Percentiles rank a stretch among this genome's conserved stretches.
Evolutionary conservation across 768 basidiomycete species (phyloP).

Genomic region (Mycena metata): DNA sequence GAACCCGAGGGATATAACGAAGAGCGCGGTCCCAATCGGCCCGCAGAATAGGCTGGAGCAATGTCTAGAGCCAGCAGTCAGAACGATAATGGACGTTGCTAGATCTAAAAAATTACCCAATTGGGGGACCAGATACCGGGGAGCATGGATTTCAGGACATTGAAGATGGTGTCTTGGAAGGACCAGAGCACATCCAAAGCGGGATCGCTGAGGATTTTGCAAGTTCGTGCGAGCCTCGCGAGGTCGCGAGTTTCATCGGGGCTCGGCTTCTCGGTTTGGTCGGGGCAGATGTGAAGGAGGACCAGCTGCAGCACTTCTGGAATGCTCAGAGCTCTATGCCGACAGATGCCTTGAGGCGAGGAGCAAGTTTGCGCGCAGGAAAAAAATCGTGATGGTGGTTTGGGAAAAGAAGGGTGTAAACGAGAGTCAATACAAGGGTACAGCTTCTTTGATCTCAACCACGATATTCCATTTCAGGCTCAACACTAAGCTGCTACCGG

Average conservation of each 20-base stretch:
- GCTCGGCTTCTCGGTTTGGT: not conserved
- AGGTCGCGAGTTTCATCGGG: not conserved
- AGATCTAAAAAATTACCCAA: not conserved
- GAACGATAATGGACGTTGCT: not conserved
- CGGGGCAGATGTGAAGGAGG: not conserved
- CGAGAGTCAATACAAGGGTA: too few relatives aligned
- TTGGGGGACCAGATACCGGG: not conserved
- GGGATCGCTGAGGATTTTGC: not conserved
- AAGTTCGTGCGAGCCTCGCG: not conserved
- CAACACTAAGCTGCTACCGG: too few relatives aligned
- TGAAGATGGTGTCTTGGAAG: not conserved
- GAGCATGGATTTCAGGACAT: conserved; percentile 6
- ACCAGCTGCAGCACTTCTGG: not conserved
- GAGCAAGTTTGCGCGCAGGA: too few relatives aligned
- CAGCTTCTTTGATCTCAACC: too few relatives aligned
- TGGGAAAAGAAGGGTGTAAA: too few relatives aligned
- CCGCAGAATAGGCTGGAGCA: not conserved
- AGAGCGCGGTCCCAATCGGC: not conserved
- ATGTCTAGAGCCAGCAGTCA: not conserved
- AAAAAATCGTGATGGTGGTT: too few relatives aligned
- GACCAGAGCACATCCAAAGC: conserved; percentile 12
- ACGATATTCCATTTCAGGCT: too few relatives aligned
- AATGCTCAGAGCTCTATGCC: not conserved
- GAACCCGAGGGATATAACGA: not conserved
- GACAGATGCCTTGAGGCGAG: not conserved